Percentiles rank a stretch among this genome's conserved stretches.
These are phyloP conservation scores for Eragrostis tef DNA, from an alignment of 202 grass and related monocot genomes.

Conservation along the genomic window DNA sequence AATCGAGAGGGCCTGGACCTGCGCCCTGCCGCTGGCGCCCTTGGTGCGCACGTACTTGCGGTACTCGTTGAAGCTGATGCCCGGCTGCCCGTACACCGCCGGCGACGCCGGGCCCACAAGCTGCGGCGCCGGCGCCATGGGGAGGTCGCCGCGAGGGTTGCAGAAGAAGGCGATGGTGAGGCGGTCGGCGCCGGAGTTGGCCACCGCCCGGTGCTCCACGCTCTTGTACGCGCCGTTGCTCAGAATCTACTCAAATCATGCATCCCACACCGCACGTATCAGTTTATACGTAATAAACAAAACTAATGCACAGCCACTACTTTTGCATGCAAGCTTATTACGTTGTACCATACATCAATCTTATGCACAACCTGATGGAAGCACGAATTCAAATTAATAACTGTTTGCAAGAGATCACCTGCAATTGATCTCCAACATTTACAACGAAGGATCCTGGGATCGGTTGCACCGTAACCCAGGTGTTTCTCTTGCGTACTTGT, in stretches of 20 bases:
- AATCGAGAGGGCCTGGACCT: slow-evolving; percentile 40
- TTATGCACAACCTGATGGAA: too few species aligned
- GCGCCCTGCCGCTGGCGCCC: slow-evolving; percentile 55
- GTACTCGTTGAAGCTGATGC: slow-evolving; percentile 56
- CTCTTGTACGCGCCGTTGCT: slow-evolving; percentile 69
- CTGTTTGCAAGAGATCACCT: slow-evolving; percentile 39
- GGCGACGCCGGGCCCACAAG: slow-evolving; percentile 37
- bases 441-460: slow-evolving; percentile 57
- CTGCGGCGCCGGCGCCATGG: slow-evolving; percentile 48
- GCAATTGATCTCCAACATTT: slow-evolving; percentile 73
- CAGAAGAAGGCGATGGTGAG: slow-evolving; percentile 73
- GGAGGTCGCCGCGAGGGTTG: slow-evolving; percentile 64
- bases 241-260: slow-evolving; percentile 53
- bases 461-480: slow-evolving; percentile 62
- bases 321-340: too few species aligned
- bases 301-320: too few species aligned
- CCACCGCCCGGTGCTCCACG: slow-evolving; percentile 66
- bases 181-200: slow-evolving; percentile 46
- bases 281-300: too few species aligned
- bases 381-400: too few species aligned
- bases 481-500: slow-evolving; percentile 59
- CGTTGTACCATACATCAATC: too few species aligned
- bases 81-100: slow-evolving; percentile 36
- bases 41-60: slow-evolving; percentile 56
- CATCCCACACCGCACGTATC: neutral